These are phyloP conservation scores for Nothomitra cinnamomea DNA, from an alignment of 2,329 filamentous ascomycete genomes.

Conservation along the genomic window DNA sequence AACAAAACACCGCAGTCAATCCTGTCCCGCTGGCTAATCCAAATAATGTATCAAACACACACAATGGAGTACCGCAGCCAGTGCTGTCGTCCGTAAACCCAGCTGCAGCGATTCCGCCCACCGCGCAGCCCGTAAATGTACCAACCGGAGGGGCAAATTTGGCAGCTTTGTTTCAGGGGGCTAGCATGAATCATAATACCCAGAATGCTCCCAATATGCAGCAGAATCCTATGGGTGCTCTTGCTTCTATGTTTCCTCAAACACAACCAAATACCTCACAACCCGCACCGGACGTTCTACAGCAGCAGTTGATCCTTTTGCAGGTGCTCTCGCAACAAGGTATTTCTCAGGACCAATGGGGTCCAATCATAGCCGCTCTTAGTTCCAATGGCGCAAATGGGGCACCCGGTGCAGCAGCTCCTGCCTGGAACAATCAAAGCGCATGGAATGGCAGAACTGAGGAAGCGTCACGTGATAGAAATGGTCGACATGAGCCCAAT, in stretches of 20 bases:
- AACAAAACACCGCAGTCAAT: constrained; percentile 42
- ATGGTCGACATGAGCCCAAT: constrained; percentile 33
- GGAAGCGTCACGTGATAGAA: constrained; percentile 33
- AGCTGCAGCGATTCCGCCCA: constrained; percentile 21
- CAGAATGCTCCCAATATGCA: constrained; percentile 19
- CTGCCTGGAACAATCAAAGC: constrained; percentile 2
- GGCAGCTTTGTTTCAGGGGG: constrained; percentile 1
- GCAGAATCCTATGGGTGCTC: constrained; percentile 25
- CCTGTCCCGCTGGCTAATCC: constrained; percentile 24
- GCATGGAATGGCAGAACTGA: constrained; percentile 7
- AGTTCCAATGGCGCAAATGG: constrained; percentile 20
- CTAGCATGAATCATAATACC: constrained; percentile 19
- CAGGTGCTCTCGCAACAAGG: constrained; percentile 61
- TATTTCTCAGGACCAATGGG: constrained; percentile 62
- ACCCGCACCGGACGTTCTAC: constrained; percentile 33
- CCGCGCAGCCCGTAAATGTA: constrained; percentile 43
- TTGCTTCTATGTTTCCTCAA: constrained; percentile 19
- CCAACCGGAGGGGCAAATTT: constrained; percentile 21
- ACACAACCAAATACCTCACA: constrained; percentile 19
- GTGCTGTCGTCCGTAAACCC: constrained; percentile 28
- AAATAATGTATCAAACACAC: constrained; percentile 32
- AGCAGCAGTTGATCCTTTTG: constrained; percentile 57
- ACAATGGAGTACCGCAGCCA: constrained; percentile 24
- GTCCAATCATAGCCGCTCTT: constrained; percentile 34
- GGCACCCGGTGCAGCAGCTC: constrained; percentile 11